Evolutionary conservation across 768 basidiomycete species (phyloP).

Genomic region (Rhizopogon salebrosus): DNA sequence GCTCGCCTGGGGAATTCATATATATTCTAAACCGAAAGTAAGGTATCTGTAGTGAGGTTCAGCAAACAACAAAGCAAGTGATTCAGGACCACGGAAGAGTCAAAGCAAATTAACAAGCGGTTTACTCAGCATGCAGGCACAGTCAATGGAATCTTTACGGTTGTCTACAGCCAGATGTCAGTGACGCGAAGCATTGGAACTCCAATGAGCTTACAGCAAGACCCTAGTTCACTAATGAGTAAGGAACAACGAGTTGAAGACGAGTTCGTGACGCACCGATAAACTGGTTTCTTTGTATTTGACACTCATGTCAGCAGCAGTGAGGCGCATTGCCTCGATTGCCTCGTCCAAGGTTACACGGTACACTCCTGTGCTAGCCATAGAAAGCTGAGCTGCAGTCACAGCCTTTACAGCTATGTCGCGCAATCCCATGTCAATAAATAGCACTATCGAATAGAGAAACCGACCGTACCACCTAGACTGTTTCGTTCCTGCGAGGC

Average conservation of each 20-base stretch:
- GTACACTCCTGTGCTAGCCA: slow-evolving; percentile 86
- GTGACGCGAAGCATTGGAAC: slow-evolving; percentile 4
- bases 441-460: background rate
- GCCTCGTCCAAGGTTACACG: slow-evolving; percentile 90
- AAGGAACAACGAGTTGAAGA: background rate
- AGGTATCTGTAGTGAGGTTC: background rate
- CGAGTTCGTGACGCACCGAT: slow-evolving; percentile 47
- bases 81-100: background rate
- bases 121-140: slow-evolving; percentile 69
- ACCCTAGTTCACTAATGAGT: slow-evolving; percentile 32
- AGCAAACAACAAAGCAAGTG: background rate
- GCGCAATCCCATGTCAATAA: background rate
- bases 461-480: slow-evolving; percentile 55
- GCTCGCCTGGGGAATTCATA: background rate
- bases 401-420: slow-evolving; percentile 80
- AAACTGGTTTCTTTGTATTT: slow-evolving; percentile 96
- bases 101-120: background rate
- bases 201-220: slow-evolving; percentile 44
- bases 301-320: slow-evolving; percentile 90
- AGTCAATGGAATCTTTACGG: slow-evolving; percentile 79
- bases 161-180: slow-evolving; percentile 38
- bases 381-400: slow-evolving; percentile 90
- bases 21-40: background rate
- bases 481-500: slow-evolving; percentile 69
- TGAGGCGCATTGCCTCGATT: slow-evolving; percentile 91